Evolutionary conservation across 257 asterid genomes (phyloP).

Genomic region (Solanum medicagineum): DNA sequence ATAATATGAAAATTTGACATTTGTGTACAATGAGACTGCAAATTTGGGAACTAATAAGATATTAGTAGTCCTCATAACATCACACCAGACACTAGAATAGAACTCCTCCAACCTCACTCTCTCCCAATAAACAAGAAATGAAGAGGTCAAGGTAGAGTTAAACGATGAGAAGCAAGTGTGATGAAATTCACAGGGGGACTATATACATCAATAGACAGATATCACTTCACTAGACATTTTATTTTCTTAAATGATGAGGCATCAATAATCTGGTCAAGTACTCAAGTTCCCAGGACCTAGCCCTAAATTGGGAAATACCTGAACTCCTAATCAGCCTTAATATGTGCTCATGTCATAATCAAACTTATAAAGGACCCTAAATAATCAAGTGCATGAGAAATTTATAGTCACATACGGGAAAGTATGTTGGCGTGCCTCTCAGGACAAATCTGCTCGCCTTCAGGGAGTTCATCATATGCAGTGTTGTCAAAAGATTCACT

Average conservation of each 20-base stretch:
- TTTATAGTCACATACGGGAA: conserved; percentile 42
- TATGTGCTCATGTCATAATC: not conserved
- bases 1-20: not conserved
- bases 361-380: not conserved
- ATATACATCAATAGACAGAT: not conserved
- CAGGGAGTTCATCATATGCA: conserved; percentile 79
- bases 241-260: not conserved
- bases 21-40: not conserved
- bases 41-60: not conserved
- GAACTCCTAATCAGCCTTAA: not conserved
- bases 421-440: conserved; percentile 73
- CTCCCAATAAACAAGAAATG: not conserved
- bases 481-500: conserved; percentile 45
- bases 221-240: not conserved
- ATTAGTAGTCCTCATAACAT: not conserved
- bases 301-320: not conserved
- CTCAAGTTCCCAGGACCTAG: not conserved
- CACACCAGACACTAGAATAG: not conserved
- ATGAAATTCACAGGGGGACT: not conserved
- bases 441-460: conserved; percentile 79
- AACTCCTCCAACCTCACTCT: not conserved
- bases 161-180: not conserved
- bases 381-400: not conserved
- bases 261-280: not conserved
- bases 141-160: not conserved